Conservation (phyloP, 208 protist genomes). For the Acanthamoeba castellanii region DNA sequence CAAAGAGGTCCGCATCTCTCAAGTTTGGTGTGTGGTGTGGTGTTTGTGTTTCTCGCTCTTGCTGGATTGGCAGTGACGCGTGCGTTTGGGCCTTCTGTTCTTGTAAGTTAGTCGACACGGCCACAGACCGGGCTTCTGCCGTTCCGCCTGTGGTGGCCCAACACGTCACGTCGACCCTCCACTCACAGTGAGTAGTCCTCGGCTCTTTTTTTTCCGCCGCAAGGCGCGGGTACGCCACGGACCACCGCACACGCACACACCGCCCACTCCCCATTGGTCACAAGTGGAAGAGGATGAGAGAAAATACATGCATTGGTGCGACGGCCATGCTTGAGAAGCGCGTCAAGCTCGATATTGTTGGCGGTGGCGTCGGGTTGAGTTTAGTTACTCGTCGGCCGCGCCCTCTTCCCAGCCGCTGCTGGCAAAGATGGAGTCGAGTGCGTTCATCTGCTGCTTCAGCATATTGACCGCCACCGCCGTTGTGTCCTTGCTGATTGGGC, state of each 20-base stretch:
- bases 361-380: background rate
- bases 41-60: background rate
- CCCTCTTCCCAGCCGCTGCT: constrained; percentile 51
- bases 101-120: background rate
- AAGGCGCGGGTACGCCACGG: no score
- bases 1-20: background rate
- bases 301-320: no score
- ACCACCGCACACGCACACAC: no score
- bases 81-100: background rate
- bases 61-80: no score
- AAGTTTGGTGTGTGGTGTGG: background rate
- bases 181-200: no score
- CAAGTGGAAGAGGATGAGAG: no score
- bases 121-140: background rate
- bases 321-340: no score
- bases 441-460: constrained; percentile 64
- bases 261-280: no score
- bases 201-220: no score
- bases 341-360: no score
- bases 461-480: constrained; percentile 54
- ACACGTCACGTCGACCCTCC: no score
- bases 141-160: no score
- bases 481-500: constrained; percentile 55
- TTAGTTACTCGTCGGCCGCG: background rate
- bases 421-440: constrained; percentile 44